Percentiles rank a stretch among this genome's conserved stretches.
phyloP scores from a whole-genome alignment of 1,284 basidiomycete genomes.

The Puccinia triticina region DNA sequence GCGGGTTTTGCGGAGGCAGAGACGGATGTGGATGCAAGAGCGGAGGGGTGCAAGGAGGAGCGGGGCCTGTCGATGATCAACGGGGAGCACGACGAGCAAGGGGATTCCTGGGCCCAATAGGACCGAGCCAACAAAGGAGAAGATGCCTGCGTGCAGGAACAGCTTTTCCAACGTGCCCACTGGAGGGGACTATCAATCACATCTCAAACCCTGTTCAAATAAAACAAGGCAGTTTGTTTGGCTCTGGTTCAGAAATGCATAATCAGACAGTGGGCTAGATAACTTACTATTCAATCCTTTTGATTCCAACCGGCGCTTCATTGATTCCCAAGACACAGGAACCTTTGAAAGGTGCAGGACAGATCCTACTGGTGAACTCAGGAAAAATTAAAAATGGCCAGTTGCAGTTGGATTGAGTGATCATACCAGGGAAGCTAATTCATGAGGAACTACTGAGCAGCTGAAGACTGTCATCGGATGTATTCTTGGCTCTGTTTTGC shows the following conservation, averaged over 20 bases:
- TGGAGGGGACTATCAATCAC: constrained; percentile 95
- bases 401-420: too few species aligned
- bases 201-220: constrained; percentile 85
- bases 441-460: constrained; percentile 9
- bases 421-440: too few species aligned
- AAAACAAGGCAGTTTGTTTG: neutral
- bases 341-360: constrained; percentile 91
- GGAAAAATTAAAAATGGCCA: too few species aligned
- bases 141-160: too few species aligned
- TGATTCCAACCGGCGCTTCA: constrained; percentile 92
- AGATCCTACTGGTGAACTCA: constrained; percentile 85
- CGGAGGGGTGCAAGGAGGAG: too few species aligned
- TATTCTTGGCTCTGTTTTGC: neutral
- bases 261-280: neutral
- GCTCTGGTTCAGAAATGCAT: neutral
- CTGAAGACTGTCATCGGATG: neutral
- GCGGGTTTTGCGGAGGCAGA: too few species aligned
- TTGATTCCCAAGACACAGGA: constrained; percentile 96
- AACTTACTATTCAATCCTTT: constrained; percentile 79
- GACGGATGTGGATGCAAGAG: too few species aligned
- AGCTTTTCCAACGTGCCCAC: too few species aligned
- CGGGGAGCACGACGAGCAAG: too few species aligned
- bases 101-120: too few species aligned
- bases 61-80: too few species aligned
- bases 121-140: too few species aligned